A percentile compares a stretch with the other conserved stretches of the same genome.
These are phyloP conservation scores for Colletotrichum nymphaeae DNA, from an alignment of 2,329 filamentous ascomycete genomes.

Conservation along the genomic window DNA sequence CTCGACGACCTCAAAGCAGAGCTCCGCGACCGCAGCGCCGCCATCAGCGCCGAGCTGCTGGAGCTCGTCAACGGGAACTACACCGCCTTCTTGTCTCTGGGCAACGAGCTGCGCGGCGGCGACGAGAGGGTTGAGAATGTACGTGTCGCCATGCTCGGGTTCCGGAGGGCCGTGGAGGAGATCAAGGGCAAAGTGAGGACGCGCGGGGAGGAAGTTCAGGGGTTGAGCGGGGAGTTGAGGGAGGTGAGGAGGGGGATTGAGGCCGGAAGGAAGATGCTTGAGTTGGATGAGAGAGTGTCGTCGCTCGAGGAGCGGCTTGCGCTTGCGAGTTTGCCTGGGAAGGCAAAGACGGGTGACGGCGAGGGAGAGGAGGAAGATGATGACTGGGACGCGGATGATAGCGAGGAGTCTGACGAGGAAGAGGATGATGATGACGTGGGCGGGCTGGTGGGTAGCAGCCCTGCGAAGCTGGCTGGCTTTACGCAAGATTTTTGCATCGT, in stretches of 20 bases:
- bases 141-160: constrained; percentile 86
- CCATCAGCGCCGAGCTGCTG: constrained; percentile 86
- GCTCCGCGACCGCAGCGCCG: constrained; percentile 81
- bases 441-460: constrained; percentile 57
- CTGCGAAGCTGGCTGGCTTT: constrained; percentile 57
- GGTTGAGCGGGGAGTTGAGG: constrained; percentile 74
- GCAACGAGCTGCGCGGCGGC: constrained; percentile 83
- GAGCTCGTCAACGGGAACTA: constrained; percentile 98
- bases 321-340: constrained; percentile 54
- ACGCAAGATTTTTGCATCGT: constrained; percentile 59
- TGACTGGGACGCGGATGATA: constrained; percentile 47
- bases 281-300: constrained; percentile 71
- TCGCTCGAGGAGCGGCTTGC: constrained; percentile 73
- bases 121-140: constrained; percentile 94
- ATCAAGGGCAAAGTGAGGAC: constrained; percentile 74
- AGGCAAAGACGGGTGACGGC: constrained; percentile 35
- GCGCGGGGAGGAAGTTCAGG: constrained; percentile 71
- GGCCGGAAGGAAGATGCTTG: constrained; percentile 70
- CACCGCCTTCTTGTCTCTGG: constrained; percentile 87
- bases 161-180: constrained; percentile 83
- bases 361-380: constrained; percentile 53
- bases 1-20: constrained; percentile 93
- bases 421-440: constrained; percentile 41
- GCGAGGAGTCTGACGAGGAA: constrained; percentile 43
- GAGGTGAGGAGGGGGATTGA: constrained; percentile 73